These are phyloP conservation scores for Ramaria rubella DNA, from an alignment of 768 basidiomycete species.

Conservation along the genomic window DNA sequence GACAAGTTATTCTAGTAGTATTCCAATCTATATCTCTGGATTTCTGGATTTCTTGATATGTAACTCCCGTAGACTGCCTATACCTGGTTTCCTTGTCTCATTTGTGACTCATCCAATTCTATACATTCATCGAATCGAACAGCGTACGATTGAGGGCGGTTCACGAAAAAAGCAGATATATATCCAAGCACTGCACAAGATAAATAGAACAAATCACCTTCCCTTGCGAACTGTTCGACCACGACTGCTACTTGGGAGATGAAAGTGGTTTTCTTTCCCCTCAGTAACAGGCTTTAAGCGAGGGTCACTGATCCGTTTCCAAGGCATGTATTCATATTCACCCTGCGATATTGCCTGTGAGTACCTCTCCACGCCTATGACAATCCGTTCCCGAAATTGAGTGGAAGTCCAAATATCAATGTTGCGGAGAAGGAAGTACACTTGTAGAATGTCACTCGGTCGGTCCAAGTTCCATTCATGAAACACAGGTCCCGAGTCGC, in stretches of 20 bases:
- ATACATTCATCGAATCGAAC: neutral
- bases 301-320: slow-evolving; percentile 33
- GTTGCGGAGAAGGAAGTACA: slow-evolving; percentile 47
- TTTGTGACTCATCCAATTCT: no score
- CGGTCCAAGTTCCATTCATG: slow-evolving; percentile 44
- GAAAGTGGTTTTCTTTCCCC: slow-evolving; percentile 4
- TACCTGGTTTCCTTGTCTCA: no score
- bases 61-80: no score
- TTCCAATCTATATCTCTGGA: neutral
- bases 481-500: slow-evolving; percentile 23
- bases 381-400: slow-evolving; percentile 35
- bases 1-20: slow-evolving; percentile 50
- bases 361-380: slow-evolving; percentile 33
- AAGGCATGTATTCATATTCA: slow-evolving; percentile 34
- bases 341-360: slow-evolving; percentile 28
- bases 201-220: neutral
- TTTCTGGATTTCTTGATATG: neutral
- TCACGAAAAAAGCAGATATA: no score
- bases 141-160: neutral
- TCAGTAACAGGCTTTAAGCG: slow-evolving; percentile 1
- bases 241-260: neutral
- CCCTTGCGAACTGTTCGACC: neutral
- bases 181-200: neutral
- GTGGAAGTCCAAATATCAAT: slow-evolving; percentile 46
- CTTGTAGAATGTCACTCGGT: slow-evolving; percentile 39